phyloP scores from a whole-genome alignment of 805 yeast genomes.

The Starmerella kuoi region DNA sequence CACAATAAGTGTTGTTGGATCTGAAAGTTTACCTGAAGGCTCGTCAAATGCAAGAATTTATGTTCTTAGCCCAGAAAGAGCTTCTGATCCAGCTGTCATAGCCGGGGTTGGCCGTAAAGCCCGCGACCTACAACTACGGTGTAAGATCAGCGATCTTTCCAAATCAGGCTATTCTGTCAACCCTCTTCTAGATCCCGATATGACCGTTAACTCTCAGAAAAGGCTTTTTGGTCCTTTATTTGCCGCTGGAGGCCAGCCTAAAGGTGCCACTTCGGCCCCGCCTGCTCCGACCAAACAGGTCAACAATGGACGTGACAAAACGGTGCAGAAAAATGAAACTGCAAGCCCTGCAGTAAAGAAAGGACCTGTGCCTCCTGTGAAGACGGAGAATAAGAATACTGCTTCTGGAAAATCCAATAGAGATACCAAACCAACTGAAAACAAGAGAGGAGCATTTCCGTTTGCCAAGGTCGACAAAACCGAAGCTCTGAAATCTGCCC shows the following conservation, averaged over 20 bases:
- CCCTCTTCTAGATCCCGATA: conserved; percentile 7
- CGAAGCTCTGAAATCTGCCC: background rate
- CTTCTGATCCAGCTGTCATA: conserved; percentile 10
- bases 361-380: background rate
- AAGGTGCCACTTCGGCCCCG: background rate
- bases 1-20: background rate
- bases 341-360: background rate
- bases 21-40: background rate
- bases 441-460: background rate
- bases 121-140: conserved; percentile 1
- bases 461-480: conserved; percentile 3
- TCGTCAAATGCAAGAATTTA: conserved; percentile 1
- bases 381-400: background rate
- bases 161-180: conserved; percentile 6
- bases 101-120: conserved; percentile 1
- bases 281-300: background rate
- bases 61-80: conserved; percentile 7
- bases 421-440: background rate
- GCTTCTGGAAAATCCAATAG: background rate
- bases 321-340: no score
- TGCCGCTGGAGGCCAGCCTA: background rate
- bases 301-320: background rate
- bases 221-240: background rate
- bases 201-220: background rate
- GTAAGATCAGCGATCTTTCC: background rate